A percentile compares a stretch with the other conserved stretches of the same genome.
These are phyloP conservation scores for Ustilago shanxiensis DNA, from an alignment of 1,284 basidiomycete genomes.

Conservation along the genomic window DNA sequence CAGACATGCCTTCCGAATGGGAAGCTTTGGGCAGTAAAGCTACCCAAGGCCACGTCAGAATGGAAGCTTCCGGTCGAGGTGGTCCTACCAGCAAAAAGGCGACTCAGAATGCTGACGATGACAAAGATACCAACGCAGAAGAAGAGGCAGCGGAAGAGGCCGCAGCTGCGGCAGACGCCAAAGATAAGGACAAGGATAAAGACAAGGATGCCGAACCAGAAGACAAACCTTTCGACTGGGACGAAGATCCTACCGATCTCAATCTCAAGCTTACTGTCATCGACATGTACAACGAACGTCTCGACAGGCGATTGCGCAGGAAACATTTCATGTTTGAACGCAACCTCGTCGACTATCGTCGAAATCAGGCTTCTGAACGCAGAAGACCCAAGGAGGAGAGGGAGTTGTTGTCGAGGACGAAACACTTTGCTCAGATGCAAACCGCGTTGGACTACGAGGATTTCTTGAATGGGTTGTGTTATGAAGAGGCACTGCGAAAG, in stretches of 20 bases:
- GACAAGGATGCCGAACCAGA: constrained; percentile 56
- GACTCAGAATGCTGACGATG: constrained; percentile 45
- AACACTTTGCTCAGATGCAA: constrained; percentile 91
- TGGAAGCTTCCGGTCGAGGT: constrained; percentile 77
- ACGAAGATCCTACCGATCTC: constrained; percentile 85
- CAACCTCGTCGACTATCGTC: constrained; percentile 84
- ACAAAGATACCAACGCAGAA: constrained; percentile 46
- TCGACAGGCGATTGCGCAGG: constrained; percentile 87
- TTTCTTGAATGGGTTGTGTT: constrained; percentile 86
- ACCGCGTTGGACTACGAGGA: constrained; percentile 91
- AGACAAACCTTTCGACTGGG: constrained; percentile 71
- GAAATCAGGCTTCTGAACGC: constrained; percentile 91
- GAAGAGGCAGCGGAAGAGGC: constrained; percentile 30
- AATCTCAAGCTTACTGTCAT: constrained; percentile 88
- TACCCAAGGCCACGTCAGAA: constrained; percentile 58
- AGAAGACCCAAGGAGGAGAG: constrained; percentile 91
- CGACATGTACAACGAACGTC: constrained; percentile 90
- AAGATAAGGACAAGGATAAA: constrained; percentile 57
- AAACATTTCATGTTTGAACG: constrained; percentile 95
- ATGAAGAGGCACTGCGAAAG: constrained; percentile 66
- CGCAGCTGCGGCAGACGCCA: constrained; percentile 49
- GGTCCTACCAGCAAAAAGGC: constrained; percentile 66
- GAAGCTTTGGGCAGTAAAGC: constrained; percentile 63
- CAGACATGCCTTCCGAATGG: constrained; percentile 68
- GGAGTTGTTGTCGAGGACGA: constrained; percentile 87